Evolutionary conservation across 2,329 filamentous ascomycete genomes (phyloP).

Genomic region (Penicillium decumbens): DNA sequence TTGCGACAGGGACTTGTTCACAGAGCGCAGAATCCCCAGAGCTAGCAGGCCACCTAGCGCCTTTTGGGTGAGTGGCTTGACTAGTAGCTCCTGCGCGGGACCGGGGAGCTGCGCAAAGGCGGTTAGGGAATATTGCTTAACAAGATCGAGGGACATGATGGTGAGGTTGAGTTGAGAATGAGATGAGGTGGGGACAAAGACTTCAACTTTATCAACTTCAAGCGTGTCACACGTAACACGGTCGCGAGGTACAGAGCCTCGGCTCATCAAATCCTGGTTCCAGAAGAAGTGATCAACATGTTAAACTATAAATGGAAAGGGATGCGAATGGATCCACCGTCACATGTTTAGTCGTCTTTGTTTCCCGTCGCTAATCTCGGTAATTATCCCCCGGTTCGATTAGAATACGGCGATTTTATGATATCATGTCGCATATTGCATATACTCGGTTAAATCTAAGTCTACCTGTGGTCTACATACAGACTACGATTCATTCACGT

Average conservation of each 20-base stretch:
- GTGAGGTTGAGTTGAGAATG: neutral
- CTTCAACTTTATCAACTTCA: no score
- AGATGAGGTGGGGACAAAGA: neutral
- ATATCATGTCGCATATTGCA: no score
- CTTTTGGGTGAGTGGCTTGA: constrained; percentile 29
- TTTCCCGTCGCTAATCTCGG: neutral
- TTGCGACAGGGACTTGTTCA: constrained; percentile 28
- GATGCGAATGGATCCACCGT: constrained; percentile 5
- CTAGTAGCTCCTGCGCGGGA: constrained; percentile 24
- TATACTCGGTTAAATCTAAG: no score
- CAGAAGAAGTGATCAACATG: neutral
- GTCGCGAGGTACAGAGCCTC: no score
- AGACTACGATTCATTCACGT: no score
- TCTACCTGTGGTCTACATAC: no score
- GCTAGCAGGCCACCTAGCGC: constrained; percentile 22
- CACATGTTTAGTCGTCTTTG: neutral
- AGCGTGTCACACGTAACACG: no score
- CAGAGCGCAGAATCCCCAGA: constrained; percentile 23
- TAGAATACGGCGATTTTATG: no score
- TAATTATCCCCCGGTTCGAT: neutral
- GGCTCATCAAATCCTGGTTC: neutral
- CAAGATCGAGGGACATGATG: constrained; percentile 24
- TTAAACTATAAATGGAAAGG: constrained; percentile 2
- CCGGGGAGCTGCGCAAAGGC: constrained; percentile 26
- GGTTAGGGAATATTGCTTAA: constrained; percentile 25